phyloP scores from a whole-genome alignment of 2,329 filamentous ascomycete genomes.

The Coleophoma crateriformis region DNA sequence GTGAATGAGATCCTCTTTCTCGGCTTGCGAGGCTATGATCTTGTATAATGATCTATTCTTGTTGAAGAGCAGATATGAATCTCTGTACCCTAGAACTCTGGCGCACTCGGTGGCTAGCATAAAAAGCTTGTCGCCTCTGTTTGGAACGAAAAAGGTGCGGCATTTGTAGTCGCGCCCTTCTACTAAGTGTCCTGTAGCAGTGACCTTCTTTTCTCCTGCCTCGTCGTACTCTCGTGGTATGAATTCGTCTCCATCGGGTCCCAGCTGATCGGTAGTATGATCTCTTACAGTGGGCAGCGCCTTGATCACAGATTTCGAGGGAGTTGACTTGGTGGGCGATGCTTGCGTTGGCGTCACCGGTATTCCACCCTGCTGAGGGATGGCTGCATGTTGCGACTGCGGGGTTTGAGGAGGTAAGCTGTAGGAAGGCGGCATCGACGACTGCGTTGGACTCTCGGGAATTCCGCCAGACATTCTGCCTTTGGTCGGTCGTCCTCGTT shows the following conservation, averaged over 20 bases:
- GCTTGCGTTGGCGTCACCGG: conserved; percentile 37
- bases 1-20: conserved; percentile 93
- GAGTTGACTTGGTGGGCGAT: conserved; percentile 71
- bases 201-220: conserved; percentile 90
- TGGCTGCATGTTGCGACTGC: conserved; percentile 33
- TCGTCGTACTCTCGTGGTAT: conserved; percentile 90
- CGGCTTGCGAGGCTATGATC: conserved; percentile 91
- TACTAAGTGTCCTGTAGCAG: conserved; percentile 72
- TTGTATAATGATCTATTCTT: conserved; percentile 96
- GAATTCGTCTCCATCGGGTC: conserved; percentile 86
- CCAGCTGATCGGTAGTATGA: conserved; percentile 94
- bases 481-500: conserved; percentile 30
- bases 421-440: conserved; percentile 39
- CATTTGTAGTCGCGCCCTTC: conserved; percentile 87
- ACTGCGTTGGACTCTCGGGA: conserved; percentile 52
- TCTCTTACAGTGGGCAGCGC: conserved; percentile 93
- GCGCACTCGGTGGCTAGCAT: conserved; percentile 99
- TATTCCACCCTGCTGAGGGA: conserved; percentile 24
- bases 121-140: conserved; percentile 88
- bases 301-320: conserved; percentile 81
- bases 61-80: conserved; percentile 98
- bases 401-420: conserved; percentile 48
- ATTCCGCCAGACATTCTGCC: conserved; percentile 38
- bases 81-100: conserved; percentile 85
- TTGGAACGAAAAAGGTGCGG: conserved; percentile 86